phyloP scores from a whole-genome alignment of 768 basidiomycete species.

The Lepiota brunneoincarnata region DNA sequence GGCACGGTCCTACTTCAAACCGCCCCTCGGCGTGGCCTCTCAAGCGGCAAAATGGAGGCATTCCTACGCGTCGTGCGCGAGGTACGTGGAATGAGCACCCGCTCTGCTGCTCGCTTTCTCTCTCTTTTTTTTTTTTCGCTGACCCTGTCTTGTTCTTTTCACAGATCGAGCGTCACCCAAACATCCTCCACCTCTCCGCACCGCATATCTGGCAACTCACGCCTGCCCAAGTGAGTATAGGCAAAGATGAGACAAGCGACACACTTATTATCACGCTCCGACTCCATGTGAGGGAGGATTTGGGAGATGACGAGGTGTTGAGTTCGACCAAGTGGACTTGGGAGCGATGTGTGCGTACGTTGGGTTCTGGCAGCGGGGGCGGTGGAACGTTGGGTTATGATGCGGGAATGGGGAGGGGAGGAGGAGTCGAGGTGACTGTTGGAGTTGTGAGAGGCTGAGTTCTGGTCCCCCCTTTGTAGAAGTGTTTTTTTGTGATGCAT shows the following conservation, averaged over 20 bases:
- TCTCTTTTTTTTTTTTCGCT: not conserved
- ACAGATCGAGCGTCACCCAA: constrained; percentile 81
- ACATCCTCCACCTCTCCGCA: constrained; percentile 78
- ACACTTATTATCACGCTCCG: constrained; percentile 75
- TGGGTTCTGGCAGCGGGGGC: constrained; percentile 54
- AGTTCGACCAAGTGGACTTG: constrained; percentile 75
- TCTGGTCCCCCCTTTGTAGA: not conserved
- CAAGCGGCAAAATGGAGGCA: constrained; percentile 71
- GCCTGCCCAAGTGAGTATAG: constrained; percentile 24
- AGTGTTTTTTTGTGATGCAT: not conserved
- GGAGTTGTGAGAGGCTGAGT: constrained; percentile 63
- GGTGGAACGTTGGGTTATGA: constrained; percentile 26
- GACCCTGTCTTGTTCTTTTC: not conserved
- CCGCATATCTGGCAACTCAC: constrained; percentile 90
- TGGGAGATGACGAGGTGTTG: constrained; percentile 71
- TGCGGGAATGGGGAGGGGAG: constrained; percentile 31
- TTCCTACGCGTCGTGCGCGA: constrained; percentile 83
- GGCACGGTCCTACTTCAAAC: constrained; percentile 91
- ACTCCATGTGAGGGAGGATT: constrained; percentile 64
- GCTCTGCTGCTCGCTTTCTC: not conserved
- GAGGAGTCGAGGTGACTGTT: constrained; percentile 65
- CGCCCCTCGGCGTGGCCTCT: constrained; percentile 61
- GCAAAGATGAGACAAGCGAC: constrained; percentile 16
- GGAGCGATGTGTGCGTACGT: constrained; percentile 59
- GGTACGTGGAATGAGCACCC: constrained; percentile 37